Evolutionary conservation across 352 stramenopile species (phyloP).

Genomic region (Pythium phragmitis): DNA sequence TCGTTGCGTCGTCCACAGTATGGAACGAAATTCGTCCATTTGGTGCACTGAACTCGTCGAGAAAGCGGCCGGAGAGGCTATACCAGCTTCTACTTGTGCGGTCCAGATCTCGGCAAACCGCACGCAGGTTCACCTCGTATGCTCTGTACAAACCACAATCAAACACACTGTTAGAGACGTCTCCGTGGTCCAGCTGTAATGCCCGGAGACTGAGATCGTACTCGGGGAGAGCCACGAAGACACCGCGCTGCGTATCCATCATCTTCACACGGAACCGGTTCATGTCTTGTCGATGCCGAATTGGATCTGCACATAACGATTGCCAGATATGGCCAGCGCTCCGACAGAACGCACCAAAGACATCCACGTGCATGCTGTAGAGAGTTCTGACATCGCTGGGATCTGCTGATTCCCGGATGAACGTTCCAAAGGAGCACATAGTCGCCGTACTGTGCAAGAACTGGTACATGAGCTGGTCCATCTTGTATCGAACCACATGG

Average conservation of each 20-base stretch:
- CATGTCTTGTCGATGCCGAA: constrained; percentile 28
- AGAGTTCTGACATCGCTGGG: constrained; percentile 32
- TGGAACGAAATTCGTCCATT: constrained; percentile 7
- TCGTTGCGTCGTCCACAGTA: constrained; percentile 16
- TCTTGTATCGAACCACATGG: constrained; percentile 42
- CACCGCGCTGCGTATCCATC: constrained; percentile 52
- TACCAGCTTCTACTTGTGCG: constrained; percentile 52
- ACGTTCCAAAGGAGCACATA: constrained; percentile 37
- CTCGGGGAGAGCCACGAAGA: constrained; percentile 70
- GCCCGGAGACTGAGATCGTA: constrained; percentile 29
- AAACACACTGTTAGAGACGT: constrained; percentile 2
- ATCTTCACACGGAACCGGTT: constrained; percentile 53
- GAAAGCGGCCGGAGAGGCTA: constrained; percentile 48
- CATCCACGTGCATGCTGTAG: constrained; percentile 63
- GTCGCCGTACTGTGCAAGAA: constrained; percentile 43
- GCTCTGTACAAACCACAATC: constrained; percentile 30
- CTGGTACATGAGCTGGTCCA: constrained; percentile 47
- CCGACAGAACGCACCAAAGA: constrained; percentile 66
- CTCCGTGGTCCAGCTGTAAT: neutral
- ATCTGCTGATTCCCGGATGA: constrained; percentile 28
- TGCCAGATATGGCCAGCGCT: constrained; percentile 46
- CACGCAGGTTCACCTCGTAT: constrained; percentile 71
- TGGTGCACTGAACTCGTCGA: constrained; percentile 32
- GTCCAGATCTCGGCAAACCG: constrained; percentile 54
- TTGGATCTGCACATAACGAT: constrained; percentile 16